A percentile compares a stretch with the other conserved stretches of the same genome.
Evolutionary conservation across 768 basidiomycete species (phyloP).

Genomic region (Wakefieldia striispora): DNA sequence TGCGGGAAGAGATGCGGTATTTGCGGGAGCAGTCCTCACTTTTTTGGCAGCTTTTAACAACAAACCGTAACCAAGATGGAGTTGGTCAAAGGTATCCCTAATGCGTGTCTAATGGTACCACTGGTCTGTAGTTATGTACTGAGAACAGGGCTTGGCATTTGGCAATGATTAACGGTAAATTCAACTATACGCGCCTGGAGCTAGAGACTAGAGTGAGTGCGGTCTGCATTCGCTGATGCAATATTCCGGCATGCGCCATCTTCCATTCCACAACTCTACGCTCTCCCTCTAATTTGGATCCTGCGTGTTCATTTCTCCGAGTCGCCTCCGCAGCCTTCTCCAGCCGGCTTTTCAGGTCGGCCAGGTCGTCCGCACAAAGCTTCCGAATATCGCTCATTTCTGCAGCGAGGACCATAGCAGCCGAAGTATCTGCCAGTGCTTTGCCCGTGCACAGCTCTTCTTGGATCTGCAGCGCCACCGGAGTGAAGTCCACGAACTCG

Average conservation of each 20-base stretch:
- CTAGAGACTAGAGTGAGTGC: not conserved
- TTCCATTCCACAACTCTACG: constrained; percentile 1
- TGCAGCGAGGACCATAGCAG: constrained; percentile 43
- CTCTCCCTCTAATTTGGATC: not conserved
- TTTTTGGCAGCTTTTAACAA: too few relatives aligned
- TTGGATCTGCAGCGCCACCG: constrained; percentile 44
- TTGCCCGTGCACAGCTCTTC: constrained; percentile 42
- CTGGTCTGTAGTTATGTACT: too few relatives aligned
- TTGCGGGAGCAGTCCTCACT: too few relatives aligned
- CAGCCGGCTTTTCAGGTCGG: constrained; percentile 40
- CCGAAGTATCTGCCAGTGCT: constrained; percentile 43
- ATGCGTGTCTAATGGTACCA: too few relatives aligned
- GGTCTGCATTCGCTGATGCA: not conserved
- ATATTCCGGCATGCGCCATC: not conserved
- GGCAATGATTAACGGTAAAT: too few relatives aligned
- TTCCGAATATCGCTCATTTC: constrained; percentile 39
- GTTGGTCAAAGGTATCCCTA: too few relatives aligned
- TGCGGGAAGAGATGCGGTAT: too few relatives aligned
- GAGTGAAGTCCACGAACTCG: constrained; percentile 33
- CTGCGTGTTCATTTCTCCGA: not conserved
- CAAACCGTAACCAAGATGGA: too few relatives aligned
- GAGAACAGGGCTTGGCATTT: too few relatives aligned
- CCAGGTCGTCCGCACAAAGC: constrained; percentile 40
- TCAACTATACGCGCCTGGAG: too few relatives aligned
- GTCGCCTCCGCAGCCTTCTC: constrained; percentile 36